Base-by-base conservation (phyloP, 768 basidiomycete genomes). In the Gelatoporia subvermispora region DNA sequence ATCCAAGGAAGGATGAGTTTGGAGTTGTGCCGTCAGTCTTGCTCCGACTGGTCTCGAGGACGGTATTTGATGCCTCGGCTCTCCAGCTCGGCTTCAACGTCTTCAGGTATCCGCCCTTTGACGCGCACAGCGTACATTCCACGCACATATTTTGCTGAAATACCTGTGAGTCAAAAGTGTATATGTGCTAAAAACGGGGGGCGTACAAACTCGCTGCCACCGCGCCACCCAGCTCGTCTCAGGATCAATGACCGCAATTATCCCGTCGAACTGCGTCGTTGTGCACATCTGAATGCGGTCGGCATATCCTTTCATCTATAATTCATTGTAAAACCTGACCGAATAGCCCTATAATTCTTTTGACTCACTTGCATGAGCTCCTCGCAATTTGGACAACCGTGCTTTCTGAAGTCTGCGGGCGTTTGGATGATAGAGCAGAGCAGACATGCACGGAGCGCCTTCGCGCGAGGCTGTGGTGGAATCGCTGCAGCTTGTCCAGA, bases 301-400 rank as follows among this genome's bases (percentile, higher is more conserved):
- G 5, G 79, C 73, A 43, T 81, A 87, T 18, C 85, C 85, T 69
- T 91, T 89, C 82, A 97, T 85, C 94, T 98, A 28, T 20, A 43
- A 2, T 53, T 8, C 25, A 31, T 17, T 20, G 35, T 47, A 20
- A 20, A 3, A 28, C 11, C 28, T 52, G 37, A 35, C 36, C 15
- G 17, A 18, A 8, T 2, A 16, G 13, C 15, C n/a, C 24, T 22
- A 43, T 41, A 7, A 24, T 21, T 4, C 7, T n/a, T 24, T 40
- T n/a, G 8, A 25, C 78, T 47, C 51, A 94, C 95, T 75, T 93
- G 87, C 65, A 98, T 78, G 56, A 94, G 75, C 63, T 95, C 91
- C 58, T 98, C 95, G 62, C 96, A 99, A 65, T 99, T 99, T 38
- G 95, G 95, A 65, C 96, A 99, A 4, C 96, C 96, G 18, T 73